phyloP scores from a whole-genome alignment of 176 grass and related monocot species.

The Metroxylon sagu region DNA sequence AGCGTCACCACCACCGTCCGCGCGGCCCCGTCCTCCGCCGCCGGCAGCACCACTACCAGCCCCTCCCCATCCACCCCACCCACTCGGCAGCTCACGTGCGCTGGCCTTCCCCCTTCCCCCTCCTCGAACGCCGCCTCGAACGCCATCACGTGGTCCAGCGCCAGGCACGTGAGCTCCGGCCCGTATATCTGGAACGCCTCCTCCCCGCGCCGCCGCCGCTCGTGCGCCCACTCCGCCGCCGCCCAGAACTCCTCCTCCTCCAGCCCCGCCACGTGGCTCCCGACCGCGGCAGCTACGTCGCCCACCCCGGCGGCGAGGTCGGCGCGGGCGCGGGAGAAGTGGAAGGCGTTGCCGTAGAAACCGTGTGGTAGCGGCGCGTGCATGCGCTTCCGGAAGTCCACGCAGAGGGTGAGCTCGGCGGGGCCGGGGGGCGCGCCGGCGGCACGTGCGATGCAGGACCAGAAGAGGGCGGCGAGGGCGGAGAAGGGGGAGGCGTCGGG shows the following conservation, averaged over 20 bases:
- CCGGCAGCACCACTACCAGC: constrained; percentile 43
- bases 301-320: constrained; percentile 39
- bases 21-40: constrained; percentile 33
- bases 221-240: constrained; percentile 54
- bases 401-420: constrained; percentile 42
- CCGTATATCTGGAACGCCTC: constrained; percentile 78
- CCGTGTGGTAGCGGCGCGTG: constrained; percentile 57
- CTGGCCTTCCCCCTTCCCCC: constrained; percentile 22
- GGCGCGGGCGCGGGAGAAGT: constrained; percentile 44
- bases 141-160: constrained; percentile 50
- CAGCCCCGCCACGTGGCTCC: neutral
- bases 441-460: constrained; percentile 32
- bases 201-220: constrained; percentile 4
- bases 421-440: neutral
- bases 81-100: constrained; percentile 37
- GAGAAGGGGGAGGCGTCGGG: constrained; percentile 41
- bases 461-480: constrained; percentile 64
- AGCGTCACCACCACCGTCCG: constrained; percentile 67
- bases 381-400: constrained; percentile 77
- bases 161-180: constrained; percentile 75
- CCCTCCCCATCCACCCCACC: constrained; percentile 40
- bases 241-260: constrained; percentile 61
- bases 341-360: constrained; percentile 55
- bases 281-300: constrained; percentile 12
- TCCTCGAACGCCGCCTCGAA: constrained; percentile 44